These are phyloP conservation scores for Calonectria hongkongensis DNA, from an alignment of 2,329 filamentous ascomycete species.

Conservation along the genomic window DNA sequence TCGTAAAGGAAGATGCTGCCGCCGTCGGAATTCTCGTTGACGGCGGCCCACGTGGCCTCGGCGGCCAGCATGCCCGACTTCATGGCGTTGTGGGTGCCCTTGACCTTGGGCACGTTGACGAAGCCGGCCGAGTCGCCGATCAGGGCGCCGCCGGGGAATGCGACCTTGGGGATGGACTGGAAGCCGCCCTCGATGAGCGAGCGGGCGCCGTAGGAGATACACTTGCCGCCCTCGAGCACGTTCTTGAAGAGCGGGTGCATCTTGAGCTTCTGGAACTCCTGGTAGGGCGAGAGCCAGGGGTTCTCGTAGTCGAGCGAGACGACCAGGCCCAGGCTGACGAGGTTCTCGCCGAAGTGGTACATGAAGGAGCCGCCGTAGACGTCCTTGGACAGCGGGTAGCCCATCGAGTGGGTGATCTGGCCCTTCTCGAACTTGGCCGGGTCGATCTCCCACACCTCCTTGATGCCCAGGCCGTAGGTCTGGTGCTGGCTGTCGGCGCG, in stretches of 20 bases:
- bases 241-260: slow-evolving; percentile 92
- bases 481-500: slow-evolving; percentile 92
- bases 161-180: slow-evolving; percentile 97
- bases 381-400: slow-evolving; percentile 90
- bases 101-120: slow-evolving; percentile 98
- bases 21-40: slow-evolving; percentile 74
- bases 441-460: slow-evolving; percentile 97
- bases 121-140: slow-evolving; percentile 98
- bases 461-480: slow-evolving; percentile 95
- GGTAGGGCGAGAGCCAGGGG: slow-evolving; percentile 96
- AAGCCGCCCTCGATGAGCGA: slow-evolving; percentile 96
- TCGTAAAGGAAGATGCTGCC: slow-evolving; percentile 93
- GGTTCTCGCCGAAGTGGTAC: slow-evolving; percentile 99
- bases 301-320: slow-evolving; percentile 97
- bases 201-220: slow-evolving; percentile 95
- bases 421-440: slow-evolving; percentile 94
- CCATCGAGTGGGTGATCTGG: slow-evolving; percentile 91
- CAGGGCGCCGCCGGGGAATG: slow-evolving; percentile 95
- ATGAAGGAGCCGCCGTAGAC: slow-evolving; percentile 99
- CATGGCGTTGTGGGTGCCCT: slow-evolving; percentile 98
- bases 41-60: slow-evolving; percentile 88
- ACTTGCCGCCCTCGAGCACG: slow-evolving; percentile 96
- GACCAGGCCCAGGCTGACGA: slow-evolving; percentile 93
- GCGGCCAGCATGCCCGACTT: slow-evolving; percentile 97
- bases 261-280: slow-evolving; percentile 99